phyloP scores from a whole-genome alignment of 495 filamentous ascomycete species.

The Elaphomyces granulatus region DNA sequence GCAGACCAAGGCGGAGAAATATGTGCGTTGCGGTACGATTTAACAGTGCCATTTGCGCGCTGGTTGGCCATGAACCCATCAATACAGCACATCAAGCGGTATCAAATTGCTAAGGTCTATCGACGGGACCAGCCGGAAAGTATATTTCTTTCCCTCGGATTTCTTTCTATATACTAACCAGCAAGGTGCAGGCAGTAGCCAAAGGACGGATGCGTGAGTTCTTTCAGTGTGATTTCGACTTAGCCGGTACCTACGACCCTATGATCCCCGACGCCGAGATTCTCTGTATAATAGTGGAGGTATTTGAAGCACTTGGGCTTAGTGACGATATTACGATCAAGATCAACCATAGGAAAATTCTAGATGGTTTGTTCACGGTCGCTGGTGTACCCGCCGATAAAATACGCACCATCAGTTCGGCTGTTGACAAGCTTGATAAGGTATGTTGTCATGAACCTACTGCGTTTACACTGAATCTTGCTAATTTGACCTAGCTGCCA shows the following conservation, averaged over 20 bases:
- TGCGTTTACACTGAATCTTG: too few relatives aligned
- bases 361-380: conserved; percentile 84
- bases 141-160: too few relatives aligned
- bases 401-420: conserved; percentile 72
- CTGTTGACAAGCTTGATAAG: conserved; percentile 97
- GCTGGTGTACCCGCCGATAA: conserved; percentile 79
- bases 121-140: conserved; percentile 64
- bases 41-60: conserved; percentile 82
- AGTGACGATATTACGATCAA: conserved; percentile 67
- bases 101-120: conserved; percentile 85
- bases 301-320: conserved; percentile 69
- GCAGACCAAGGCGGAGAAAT: conserved; percentile 76
- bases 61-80: conserved; percentile 74
- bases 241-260: conserved; percentile 77
- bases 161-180: too few relatives aligned
- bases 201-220: conserved; percentile 94
- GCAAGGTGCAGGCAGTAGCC: too few relatives aligned
- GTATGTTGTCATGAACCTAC: too few relatives aligned
- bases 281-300: conserved; percentile 65
- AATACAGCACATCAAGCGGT: conserved; percentile 66
- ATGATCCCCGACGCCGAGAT: conserved; percentile 97
- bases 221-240: conserved; percentile 96
- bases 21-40: conserved; percentile 74
- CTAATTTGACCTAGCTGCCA: too few relatives aligned
- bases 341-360: conserved; percentile 87